phyloP scores from a whole-genome alignment of 2,329 filamentous ascomycete genomes.

The Camptophora hylomeconis region DNA sequence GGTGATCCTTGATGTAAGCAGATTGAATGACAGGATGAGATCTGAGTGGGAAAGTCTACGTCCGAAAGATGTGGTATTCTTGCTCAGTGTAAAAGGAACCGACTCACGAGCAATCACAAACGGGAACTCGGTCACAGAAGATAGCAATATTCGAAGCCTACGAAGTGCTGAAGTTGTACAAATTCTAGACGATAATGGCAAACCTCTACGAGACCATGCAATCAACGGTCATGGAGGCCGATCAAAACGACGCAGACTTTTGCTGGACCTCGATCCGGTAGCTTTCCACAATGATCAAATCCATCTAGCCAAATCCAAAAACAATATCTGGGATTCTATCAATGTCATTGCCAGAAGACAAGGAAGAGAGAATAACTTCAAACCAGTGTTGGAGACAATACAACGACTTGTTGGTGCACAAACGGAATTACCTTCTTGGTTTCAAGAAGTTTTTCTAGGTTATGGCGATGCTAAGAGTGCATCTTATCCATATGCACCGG shows the following conservation, averaged over 20 bases:
- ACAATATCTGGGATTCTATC: constrained; percentile 68
- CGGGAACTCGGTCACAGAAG: constrained; percentile 32
- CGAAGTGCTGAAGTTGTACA: constrained; percentile 77
- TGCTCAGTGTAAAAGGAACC: constrained; percentile 56
- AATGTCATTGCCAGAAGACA: constrained; percentile 76
- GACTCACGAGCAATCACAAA: constrained; percentile 42
- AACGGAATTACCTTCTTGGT: constrained; percentile 74
- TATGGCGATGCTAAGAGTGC: constrained; percentile 87
- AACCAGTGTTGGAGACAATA: constrained; percentile 82
- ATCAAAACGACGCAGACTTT: constrained; percentile 53
- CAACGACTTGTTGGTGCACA: constrained; percentile 73
- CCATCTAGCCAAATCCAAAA: constrained; percentile 49
- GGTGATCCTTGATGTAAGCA: constrained; percentile 69
- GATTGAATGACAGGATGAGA: constrained; percentile 61
- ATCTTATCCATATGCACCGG: constrained; percentile 69
- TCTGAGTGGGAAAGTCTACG: constrained; percentile 83
- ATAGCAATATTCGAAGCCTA: constrained; percentile 33
- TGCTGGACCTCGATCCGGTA: constrained; percentile 67
- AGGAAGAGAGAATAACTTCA: constrained; percentile 94
- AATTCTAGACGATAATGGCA: constrained; percentile 73
- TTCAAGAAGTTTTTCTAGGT: constrained; percentile 94
- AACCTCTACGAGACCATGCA: constrained; percentile 52
- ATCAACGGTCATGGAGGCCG: constrained; percentile 48
- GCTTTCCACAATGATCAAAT: constrained; percentile 69
- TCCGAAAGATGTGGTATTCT: constrained; percentile 78